Evolutionary conservation across 2,329 filamentous ascomycete genomes (phyloP).

Genomic region (Colletotrichum euphorbiae): DNA sequence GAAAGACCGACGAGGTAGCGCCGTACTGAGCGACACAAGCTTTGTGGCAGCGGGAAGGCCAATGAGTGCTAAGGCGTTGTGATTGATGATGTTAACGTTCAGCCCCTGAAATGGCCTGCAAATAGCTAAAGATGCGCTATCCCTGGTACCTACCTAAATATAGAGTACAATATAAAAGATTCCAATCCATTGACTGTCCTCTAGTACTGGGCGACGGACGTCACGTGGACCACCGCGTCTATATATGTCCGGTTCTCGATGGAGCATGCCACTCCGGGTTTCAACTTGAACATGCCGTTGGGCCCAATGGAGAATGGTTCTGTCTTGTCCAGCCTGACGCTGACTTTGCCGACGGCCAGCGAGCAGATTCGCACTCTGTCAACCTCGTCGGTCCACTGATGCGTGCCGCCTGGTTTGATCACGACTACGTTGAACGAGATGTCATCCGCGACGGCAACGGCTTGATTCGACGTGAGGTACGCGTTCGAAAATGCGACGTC

Average conservation of each 20-base stretch:
- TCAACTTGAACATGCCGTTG: conserved; percentile 58
- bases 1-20: background rate
- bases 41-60: no score
- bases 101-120: background rate
- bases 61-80: no score
- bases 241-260: conserved; percentile 58
- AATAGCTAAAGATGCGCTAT: background rate
- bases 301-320: conserved; percentile 56
- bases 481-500: conserved; percentile 58
- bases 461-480: conserved; percentile 52
- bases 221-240: conserved; percentile 58
- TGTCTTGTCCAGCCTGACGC: conserved; percentile 50
- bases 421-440: conserved; percentile 55
- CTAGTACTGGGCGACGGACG: conserved; percentile 44
- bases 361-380: conserved; percentile 54
- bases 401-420: conserved; percentile 53
- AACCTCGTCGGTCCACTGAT: conserved; percentile 46
- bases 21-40: background rate
- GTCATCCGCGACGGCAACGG: conserved; percentile 52
- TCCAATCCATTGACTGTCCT: background rate
- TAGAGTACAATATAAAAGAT: background rate
- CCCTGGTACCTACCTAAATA: background rate
- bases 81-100: no score
- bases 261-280: conserved; percentile 51
- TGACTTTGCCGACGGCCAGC: conserved; percentile 55